These are phyloP conservation scores for Sporobolomyces pararoseus DNA, from an alignment of 768 basidiomycete species.

Conservation along the genomic window DNA sequence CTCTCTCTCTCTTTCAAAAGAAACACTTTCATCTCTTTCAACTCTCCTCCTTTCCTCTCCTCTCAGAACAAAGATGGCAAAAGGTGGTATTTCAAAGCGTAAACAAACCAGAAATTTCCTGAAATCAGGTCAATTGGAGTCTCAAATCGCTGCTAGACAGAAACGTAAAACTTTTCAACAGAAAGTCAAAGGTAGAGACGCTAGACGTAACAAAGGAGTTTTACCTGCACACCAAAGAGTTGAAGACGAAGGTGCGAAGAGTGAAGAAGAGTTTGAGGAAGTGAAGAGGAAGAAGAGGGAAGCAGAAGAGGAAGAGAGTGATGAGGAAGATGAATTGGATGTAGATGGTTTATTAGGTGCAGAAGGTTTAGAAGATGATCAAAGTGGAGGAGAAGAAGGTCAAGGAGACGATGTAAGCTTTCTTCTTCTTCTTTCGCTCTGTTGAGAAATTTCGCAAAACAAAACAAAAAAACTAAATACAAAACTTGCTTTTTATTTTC, in stretches of 20 bases:
- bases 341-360: slow-evolving; percentile 32
- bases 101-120: slow-evolving; percentile 86
- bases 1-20: too few species aligned
- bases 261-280: slow-evolving; percentile 45
- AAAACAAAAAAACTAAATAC: neutral
- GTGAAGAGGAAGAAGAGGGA: slow-evolving; percentile 28
- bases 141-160: slow-evolving; percentile 75
- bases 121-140: slow-evolving; percentile 79
- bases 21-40: neutral
- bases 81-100: slow-evolving; percentile 43
- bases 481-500: neutral
- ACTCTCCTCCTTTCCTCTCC: neutral
- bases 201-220: slow-evolving; percentile 47
- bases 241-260: slow-evolving; percentile 16
- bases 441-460: neutral
- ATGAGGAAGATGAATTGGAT: slow-evolving; percentile 41
- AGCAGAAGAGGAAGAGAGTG: slow-evolving; percentile 27
- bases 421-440: too few species aligned
- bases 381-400: too few species aligned
- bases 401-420: slow-evolving; percentile 30
- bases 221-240: slow-evolving; percentile 37
- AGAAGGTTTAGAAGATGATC: slow-evolving; percentile 41
- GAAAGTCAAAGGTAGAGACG: slow-evolving; percentile 62
- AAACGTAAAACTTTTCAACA: slow-evolving; percentile 73
- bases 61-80: slow-evolving; percentile 5